Percentiles rank a stretch among this genome's conserved stretches.
Conservation (phyloP, 306 rosid species). For the Crotalaria pallida region DNA sequence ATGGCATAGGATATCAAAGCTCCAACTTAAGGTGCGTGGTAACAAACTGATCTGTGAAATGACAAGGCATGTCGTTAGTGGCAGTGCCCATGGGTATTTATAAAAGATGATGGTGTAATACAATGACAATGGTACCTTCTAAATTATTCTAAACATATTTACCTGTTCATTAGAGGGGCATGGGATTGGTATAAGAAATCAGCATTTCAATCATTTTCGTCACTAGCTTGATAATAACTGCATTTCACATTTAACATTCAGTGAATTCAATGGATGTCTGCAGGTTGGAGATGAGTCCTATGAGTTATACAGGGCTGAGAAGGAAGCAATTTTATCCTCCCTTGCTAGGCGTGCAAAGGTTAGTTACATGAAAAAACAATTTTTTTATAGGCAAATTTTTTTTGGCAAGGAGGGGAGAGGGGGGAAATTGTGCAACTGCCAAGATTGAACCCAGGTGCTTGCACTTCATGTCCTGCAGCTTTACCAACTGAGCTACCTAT, state of each 20-base stretch:
- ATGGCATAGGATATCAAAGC: too few relatives aligned
- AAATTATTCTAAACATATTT: background rate
- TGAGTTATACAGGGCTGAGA: constrained; percentile 64
- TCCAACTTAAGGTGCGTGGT: too few relatives aligned
- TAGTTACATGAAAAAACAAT: constrained; percentile 12
- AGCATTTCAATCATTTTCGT: background rate
- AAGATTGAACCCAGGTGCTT: too few relatives aligned
- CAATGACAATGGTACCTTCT: background rate
- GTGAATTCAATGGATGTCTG: constrained; percentile 19
- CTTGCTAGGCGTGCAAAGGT: constrained; percentile 94
- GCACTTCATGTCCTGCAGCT: too few relatives aligned
- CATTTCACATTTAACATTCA: background rate
- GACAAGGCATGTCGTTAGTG: background rate
- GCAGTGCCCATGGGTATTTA: background rate
- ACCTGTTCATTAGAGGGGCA: background rate
- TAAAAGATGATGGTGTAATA: background rate
- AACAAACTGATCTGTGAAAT: background rate
- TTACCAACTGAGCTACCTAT: too few relatives aligned
- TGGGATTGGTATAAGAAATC: background rate
- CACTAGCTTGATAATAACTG: background rate
- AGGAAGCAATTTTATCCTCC: constrained; percentile 66
- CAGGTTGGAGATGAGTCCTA: constrained; percentile 94
- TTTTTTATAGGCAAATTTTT: too few relatives aligned
- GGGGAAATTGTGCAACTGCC: too few relatives aligned
- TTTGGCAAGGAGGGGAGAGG: too few relatives aligned